phyloP scores from a whole-genome alignment of 179 eudicot species.

The Monotropa hypopitys region DNA sequence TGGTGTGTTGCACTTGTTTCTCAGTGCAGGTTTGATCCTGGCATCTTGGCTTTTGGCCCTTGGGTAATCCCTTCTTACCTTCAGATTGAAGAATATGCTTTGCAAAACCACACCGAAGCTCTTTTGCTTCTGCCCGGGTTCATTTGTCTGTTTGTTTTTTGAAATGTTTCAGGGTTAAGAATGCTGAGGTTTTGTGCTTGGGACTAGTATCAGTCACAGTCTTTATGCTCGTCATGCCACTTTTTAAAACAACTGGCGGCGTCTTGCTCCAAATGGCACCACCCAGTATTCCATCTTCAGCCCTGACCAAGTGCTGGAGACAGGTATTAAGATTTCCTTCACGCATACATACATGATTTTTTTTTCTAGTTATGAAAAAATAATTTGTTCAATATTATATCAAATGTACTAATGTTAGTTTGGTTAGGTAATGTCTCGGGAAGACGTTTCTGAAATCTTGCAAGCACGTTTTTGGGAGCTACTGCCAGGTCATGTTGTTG shows the following conservation, averaged over 20 bases:
- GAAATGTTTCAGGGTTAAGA: conserved; percentile 45
- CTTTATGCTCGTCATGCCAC: conserved; percentile 84
- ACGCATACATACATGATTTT: background rate
- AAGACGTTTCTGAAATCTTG: conserved; percentile 62
- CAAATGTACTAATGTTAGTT: background rate
- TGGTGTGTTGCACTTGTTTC: conserved; percentile 17
- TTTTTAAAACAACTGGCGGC: conserved; percentile 70
- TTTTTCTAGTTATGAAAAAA: background rate
- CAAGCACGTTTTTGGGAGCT: conserved; percentile 92
- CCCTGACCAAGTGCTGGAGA: conserved; percentile 73
- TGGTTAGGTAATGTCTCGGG: conserved; percentile 60
- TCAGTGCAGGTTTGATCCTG: conserved; percentile 96
- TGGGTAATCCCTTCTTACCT: conserved; percentile 36
- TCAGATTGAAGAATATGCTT: background rate
- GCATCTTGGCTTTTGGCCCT: conserved; percentile 87
- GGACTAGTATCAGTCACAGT: conserved; percentile 86
- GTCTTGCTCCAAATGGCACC: conserved; percentile 82
- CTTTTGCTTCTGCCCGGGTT: background rate
- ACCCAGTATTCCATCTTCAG: conserved; percentile 73
- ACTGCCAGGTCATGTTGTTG: conserved; percentile 89
- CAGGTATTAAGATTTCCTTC: conserved; percentile 41
- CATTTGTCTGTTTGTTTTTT: background rate
- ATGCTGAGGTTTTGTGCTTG: conserved; percentile 95
- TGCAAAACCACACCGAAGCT: background rate
- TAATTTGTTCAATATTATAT: background rate